Evolutionary conservation across 495 filamentous ascomycete species (phyloP).

Genomic region (Podospora appendiculata): DNA sequence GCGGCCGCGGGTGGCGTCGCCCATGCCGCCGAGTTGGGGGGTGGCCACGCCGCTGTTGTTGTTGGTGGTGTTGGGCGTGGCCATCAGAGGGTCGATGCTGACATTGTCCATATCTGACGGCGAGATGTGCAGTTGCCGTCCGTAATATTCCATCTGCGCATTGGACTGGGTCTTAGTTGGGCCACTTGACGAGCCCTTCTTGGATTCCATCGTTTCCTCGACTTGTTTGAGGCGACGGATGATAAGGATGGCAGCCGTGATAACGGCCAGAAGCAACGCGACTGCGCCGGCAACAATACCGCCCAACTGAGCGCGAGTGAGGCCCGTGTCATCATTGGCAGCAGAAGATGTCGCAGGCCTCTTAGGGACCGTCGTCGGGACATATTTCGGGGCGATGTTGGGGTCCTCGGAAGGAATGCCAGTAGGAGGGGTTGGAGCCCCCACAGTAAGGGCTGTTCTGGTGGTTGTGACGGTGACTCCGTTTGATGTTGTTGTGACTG

Average conservation of each 20-base stretch:
- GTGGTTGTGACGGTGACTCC: slow-evolving; percentile 21
- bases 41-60: slow-evolving; percentile 4
- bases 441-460: slow-evolving; percentile 15
- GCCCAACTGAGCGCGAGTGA: slow-evolving; percentile 27
- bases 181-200: slow-evolving; percentile 20
- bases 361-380: slow-evolving; percentile 33
- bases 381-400: slow-evolving; percentile 23
- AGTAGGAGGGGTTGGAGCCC: slow-evolving; percentile 18
- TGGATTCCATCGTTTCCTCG: slow-evolving; percentile 21
- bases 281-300: slow-evolving; percentile 39
- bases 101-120: slow-evolving; percentile 12
- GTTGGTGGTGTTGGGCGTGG: slow-evolving; percentile 2
- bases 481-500: slow-evolving; percentile 24
- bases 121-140: slow-evolving; percentile 11
- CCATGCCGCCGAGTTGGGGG: slow-evolving; percentile 3
- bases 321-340: slow-evolving; percentile 11
- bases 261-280: slow-evolving; percentile 26
- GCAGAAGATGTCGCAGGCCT: not conserved
- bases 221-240: slow-evolving; percentile 30
- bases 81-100: slow-evolving; percentile 19
- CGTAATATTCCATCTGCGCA: slow-evolving; percentile 18
- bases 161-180: slow-evolving; percentile 10
- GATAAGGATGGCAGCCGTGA: slow-evolving; percentile 29
- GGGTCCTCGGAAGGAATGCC: slow-evolving; percentile 4
- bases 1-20: slow-evolving; percentile 6